These are phyloP conservation scores for Erythrobasidium yunnanense DNA, from an alignment of 768 basidiomycete genomes.

Conservation along the genomic window DNA sequence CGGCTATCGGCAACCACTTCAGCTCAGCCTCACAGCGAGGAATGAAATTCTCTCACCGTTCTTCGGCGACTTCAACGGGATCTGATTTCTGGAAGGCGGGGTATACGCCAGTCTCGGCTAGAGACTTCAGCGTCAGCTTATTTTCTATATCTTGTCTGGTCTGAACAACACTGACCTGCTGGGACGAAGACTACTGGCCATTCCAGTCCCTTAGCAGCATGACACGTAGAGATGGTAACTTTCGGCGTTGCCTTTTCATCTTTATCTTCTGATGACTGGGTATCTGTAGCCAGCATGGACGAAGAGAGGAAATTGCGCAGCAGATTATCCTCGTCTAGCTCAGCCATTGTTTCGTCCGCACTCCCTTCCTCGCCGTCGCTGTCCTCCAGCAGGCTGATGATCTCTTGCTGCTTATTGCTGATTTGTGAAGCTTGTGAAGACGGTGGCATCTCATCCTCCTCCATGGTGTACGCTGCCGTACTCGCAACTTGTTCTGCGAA, in stretches of 20 bases:
- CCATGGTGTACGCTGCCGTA: background rate
- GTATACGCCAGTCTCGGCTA: slow-evolving; percentile 63
- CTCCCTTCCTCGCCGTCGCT: background rate
- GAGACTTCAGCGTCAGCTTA: slow-evolving; percentile 11
- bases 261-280: slow-evolving; percentile 49
- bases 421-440: too few species aligned
- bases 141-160: background rate
- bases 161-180: slow-evolving; percentile 46
- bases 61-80: slow-evolving; percentile 66
- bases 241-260: slow-evolving; percentile 47
- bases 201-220: slow-evolving; percentile 80
- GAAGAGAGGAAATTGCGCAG: slow-evolving; percentile 63
- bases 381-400: background rate
- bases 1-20: too few species aligned
- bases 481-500: slow-evolving; percentile 50
- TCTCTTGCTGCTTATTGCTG: too few species aligned
- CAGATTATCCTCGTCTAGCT: slow-evolving; percentile 40
- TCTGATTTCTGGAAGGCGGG: slow-evolving; percentile 54
- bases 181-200: slow-evolving; percentile 83
- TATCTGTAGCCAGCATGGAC: slow-evolving; percentile 72
- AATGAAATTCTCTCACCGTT: slow-evolving; percentile 48
- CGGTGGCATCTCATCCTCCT: too few species aligned
- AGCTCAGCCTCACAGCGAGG: too few species aligned
- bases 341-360: background rate
- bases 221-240: slow-evolving; percentile 74